A percentile compares a stretch with the other conserved stretches of the same genome.
These are phyloP conservation scores for Agroathelia rolfsii DNA, from an alignment of 1,284 basidiomycete species.

Conservation along the genomic window DNA sequence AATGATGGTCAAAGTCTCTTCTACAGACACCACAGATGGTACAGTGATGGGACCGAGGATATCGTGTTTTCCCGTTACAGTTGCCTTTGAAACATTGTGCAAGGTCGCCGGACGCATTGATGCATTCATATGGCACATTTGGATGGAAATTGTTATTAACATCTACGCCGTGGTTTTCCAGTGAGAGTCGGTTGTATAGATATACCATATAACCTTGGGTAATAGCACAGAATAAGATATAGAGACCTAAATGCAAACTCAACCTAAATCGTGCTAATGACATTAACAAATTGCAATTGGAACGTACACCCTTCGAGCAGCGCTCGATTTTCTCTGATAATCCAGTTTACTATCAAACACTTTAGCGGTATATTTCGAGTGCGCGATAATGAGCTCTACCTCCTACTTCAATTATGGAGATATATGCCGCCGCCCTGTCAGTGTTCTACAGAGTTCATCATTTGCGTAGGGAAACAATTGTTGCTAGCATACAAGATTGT, in stretches of 20 bases:
- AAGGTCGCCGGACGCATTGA: constrained; percentile 25
- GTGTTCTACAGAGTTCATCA: too few relatives aligned
- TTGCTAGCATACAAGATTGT: too few relatives aligned
- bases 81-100: constrained; percentile 26
- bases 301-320: constrained; percentile 25
- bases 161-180: too few relatives aligned
- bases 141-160: constrained; percentile 21
- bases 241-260: constrained; percentile 19
- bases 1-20: constrained; percentile 44
- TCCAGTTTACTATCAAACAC: constrained; percentile 27
- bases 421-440: too few relatives aligned
- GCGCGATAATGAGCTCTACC: constrained; percentile 16
- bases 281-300: not conserved
- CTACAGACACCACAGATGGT: constrained; percentile 40
- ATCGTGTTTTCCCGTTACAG: constrained; percentile 38
- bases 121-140: constrained; percentile 33
- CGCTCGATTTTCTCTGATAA: constrained; percentile 21
- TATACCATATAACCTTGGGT: constrained; percentile 21
- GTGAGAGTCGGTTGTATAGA: constrained; percentile 28
- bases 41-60: constrained; percentile 42
- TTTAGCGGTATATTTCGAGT: constrained; percentile 2
- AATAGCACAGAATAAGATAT: constrained; percentile 21
- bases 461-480: too few relatives aligned
- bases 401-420: constrained; percentile 28
- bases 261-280: constrained; percentile 1